Conservation (phyloP, 371 early-diverging fungal species). For the Coemansia sp. region DNA sequence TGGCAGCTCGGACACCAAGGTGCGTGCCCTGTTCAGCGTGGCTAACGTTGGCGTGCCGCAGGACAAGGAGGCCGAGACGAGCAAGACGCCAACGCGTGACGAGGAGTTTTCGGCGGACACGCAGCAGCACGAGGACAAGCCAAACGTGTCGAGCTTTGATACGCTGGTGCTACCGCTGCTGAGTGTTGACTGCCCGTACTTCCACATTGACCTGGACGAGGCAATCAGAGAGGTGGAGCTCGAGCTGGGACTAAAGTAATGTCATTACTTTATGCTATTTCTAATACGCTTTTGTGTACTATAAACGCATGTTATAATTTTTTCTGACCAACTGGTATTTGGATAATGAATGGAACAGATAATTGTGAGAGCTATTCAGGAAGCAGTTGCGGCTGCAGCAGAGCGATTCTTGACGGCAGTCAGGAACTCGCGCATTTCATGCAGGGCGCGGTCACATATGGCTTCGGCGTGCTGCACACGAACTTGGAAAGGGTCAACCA, state of each 20-base stretch:
- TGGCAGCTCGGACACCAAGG: constrained; percentile 25
- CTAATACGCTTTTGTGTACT: neutral
- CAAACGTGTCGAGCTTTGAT: constrained; percentile 20
- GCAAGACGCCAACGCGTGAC: neutral
- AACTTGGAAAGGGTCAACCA: no score
- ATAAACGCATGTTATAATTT: no score
- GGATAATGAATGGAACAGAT: no score
- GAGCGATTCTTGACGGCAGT: no score
- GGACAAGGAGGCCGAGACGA: constrained; percentile 5
- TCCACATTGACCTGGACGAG: constrained; percentile 49
- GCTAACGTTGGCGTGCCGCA: constrained; percentile 33
- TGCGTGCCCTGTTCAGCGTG: constrained; percentile 39
- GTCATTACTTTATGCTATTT: neutral
- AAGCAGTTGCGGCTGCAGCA: no score
- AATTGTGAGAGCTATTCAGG: no score
- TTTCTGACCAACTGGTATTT: no score
- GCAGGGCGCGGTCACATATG: no score
- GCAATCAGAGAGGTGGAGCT: constrained; percentile 45
- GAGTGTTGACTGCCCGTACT: constrained; percentile 34
- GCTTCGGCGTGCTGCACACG: no score
- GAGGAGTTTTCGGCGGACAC: constrained; percentile 25
- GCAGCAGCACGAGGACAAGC: constrained; percentile 5
- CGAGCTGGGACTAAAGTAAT: constrained; percentile 35
- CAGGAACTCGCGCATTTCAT: no score
- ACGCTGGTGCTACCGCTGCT: constrained; percentile 37